These are phyloP conservation scores for Talaromyces verruculosus DNA, from an alignment of 2,329 filamentous ascomycete genomes.

Conservation along the genomic window DNA sequence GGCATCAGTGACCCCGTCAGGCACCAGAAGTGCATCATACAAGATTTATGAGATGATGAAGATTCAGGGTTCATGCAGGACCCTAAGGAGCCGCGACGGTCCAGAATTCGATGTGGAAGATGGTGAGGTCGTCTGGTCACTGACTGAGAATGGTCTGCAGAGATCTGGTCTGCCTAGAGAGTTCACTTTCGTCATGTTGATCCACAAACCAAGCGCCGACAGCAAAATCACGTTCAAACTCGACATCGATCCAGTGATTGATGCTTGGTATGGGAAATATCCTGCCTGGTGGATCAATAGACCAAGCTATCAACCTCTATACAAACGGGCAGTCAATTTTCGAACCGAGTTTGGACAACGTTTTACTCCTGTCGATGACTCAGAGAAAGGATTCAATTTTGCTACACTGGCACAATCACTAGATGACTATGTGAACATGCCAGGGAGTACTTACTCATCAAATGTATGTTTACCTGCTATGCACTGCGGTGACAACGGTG, in stretches of 20 bases:
- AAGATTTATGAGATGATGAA: slow-evolving; percentile 53
- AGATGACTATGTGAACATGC: slow-evolving; percentile 49
- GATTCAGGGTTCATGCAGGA: slow-evolving; percentile 50
- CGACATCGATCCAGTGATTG: slow-evolving; percentile 46
- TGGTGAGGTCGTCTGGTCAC: slow-evolving; percentile 51
- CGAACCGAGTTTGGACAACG: slow-evolving; percentile 46
- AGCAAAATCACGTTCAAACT: slow-evolving; percentile 42
- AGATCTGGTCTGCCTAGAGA: slow-evolving; percentile 52
- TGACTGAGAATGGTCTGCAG: slow-evolving; percentile 52
- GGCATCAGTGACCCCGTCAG: slow-evolving; percentile 45
- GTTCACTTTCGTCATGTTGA: slow-evolving; percentile 53
- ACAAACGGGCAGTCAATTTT: slow-evolving; percentile 42
- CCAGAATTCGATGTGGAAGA: slow-evolving; percentile 44
- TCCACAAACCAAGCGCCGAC: slow-evolving; percentile 47
- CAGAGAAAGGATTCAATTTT: slow-evolving; percentile 48
- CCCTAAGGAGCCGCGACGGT: slow-evolving; percentile 38
- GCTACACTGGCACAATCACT: slow-evolving; percentile 42
- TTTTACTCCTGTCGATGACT: slow-evolving; percentile 38
- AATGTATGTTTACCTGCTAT: slow-evolving; percentile 24
- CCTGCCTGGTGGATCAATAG: slow-evolving; percentile 40
- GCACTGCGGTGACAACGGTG: background rate
- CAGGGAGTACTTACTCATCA: slow-evolving; percentile 42
- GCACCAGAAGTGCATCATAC: slow-evolving; percentile 44
- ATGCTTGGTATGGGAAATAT: slow-evolving; percentile 44
- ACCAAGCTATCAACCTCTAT: slow-evolving; percentile 40